Evolutionary conservation across 2,329 filamentous ascomycete genomes (phyloP), one percentile per base, ranked within the genome.

Genomic region (Penicillium sp.): DNA sequence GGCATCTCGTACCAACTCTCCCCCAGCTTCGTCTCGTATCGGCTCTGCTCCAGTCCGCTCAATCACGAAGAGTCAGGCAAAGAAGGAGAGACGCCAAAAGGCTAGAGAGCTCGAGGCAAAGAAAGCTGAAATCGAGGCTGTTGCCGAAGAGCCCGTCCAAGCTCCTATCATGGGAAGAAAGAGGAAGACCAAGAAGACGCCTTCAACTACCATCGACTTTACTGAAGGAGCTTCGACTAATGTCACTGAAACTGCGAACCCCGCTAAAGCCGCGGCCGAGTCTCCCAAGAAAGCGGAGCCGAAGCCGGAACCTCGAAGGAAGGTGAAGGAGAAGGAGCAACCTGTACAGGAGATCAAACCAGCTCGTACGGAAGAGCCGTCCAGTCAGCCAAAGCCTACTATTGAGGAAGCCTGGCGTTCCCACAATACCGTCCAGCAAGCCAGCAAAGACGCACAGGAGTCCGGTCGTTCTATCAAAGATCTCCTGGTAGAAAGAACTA

Each of bases 91-190:
- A 46, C 66, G 71, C 50, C 74, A 79, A 44, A 76, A 76, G 53
- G 73, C 74, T 1, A 77, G 75, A 56, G 69, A 75, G 35, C 67
- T 67, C 1, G 73, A 75, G 49, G 65, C 66, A 10, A 68, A 75
- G 63, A 72, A 73, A 42, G 65, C 71, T 5, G 75, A 75, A 44
- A 60, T 48, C 13, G 64, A 64, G 7, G 28, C 61, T 4, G 48
- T 63, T 3, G 62, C 68, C 7, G 78, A 82, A 54, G 81, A 82
- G 55, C 66, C 73, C 24, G 72, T 79, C 4, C 78, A 81, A 56
- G 82, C 80, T 39, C 82, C 82, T 0, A 84, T 86, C 38, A 68
- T 84, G 49, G 81, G 81, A 20, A 73, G 82, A 37, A 84, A 84
- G 68, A 82, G 83, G 61, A 85, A 78, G 56, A 73, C 74, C 23